Evolutionary conservation across 768 basidiomycete species (phyloP), one percentile per base, ranked within the genome.

Genomic region (Russula lepida): DNA sequence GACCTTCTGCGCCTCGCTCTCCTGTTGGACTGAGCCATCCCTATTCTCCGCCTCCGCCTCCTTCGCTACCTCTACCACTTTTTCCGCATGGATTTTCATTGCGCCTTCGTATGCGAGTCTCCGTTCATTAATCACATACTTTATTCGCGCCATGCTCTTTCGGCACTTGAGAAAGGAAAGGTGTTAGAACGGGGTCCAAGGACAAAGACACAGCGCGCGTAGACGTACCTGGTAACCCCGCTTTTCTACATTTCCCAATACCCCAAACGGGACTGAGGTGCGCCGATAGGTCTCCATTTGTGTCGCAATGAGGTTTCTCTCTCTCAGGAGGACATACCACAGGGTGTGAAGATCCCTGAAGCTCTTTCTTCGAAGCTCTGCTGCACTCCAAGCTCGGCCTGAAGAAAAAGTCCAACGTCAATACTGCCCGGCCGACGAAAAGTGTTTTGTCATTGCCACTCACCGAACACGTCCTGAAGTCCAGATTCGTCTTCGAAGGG

Each of bases 111-210:
- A 89, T 9, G 91, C 92, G 25, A 92, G 71, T 48, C 94, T 81
- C 37, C 97, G 86, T 70, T 98, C 95, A 69, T 92, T 92, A 52
- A 98, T 77, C 23, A 98, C 85, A 60, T 82, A 84, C 72, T 98
- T 98, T 72, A 98, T 92, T 21, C 92, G 85, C n/a, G 91, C 92
- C 93, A 97, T 95, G 21, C 91, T 87, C 77, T 94, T 95, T 23
- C 89, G 88, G 73, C 85, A 87, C 93, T 97, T 65, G 11, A 56
- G 56, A 43, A 37, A 8, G 41, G 49, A 9, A 61, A 17, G 7
- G 3, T 12, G 53, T 43, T 27, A 33, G 59, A 21, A 48, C 19
- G 30, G 3, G 15, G 37, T 44, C 54, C 30, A 41, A 53, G 32
- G 35, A 23, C 55, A 23, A 12, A 51, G 58, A 61, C 39, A 43